Base-by-base conservation (phyloP, 306 rosid genomes). In the Malus sieversii region DNA sequence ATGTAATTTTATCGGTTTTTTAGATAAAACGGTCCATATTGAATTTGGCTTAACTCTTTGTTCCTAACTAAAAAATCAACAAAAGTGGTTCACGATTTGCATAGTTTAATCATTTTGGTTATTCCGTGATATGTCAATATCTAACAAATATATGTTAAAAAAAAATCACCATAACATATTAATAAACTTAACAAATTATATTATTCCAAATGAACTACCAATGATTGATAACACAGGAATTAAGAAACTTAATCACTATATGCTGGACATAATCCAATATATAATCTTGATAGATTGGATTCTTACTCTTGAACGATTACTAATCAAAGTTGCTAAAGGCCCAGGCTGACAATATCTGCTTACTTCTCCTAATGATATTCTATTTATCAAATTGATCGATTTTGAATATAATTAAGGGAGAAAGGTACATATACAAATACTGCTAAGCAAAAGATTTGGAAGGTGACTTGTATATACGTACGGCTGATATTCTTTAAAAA, bases 21-120 rank as follows among this genome's bases (percentile, higher is more conserved):
- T 38, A 38, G 10, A 0, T 2, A 38, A 38, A 38, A 38, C 10
- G 10, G 0, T 38, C 9, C 0, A 25, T 7, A 2, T 0, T 7
- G 2, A 38, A 38, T 38, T 38, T 38, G 2, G 2, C 42, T 0
- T 38, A 35, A 35, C 40, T 38, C 9, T 2, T 38, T 38, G 0
- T 38, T 38, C 0, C 0, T 38, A 0, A 38, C 9, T 38, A 38
- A 9, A 38, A 38, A 38, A 6, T 0, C 10, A 38, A 38, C 10
- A 38, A 0, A 38, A 38, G 2, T 38, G 9, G 10, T 38, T 38
- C 0, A 38, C 42, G 10, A 38, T 38, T 38, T 38, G 42, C 10
- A 38, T 0, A 38, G 0, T 2, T 38, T 38, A 38, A 8, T 7
- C 10, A 38, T 38, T 38, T 38, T 7, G 42, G 0, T 38, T 2